Percentiles rank a stretch among this genome's conserved stretches.
phyloP scores from a whole-genome alignment of 495 filamentous ascomycete species.

The Amphirosellinia nigrospora region DNA sequence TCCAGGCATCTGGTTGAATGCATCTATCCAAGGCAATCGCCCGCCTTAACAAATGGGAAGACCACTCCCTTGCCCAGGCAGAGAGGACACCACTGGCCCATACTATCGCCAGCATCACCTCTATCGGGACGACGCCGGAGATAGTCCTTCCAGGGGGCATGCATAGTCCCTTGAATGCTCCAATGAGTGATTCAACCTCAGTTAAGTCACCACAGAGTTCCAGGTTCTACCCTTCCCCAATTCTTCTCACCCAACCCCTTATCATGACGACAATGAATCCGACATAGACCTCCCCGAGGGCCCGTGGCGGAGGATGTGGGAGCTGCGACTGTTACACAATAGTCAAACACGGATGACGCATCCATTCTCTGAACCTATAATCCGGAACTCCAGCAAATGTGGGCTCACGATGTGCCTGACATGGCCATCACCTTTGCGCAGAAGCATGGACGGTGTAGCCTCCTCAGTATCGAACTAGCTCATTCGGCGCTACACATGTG shows the following conservation, averaged over 20 bases:
- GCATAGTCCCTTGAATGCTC: slow-evolving; percentile 12
- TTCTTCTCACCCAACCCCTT: slow-evolving; percentile 29
- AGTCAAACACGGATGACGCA: slow-evolving; percentile 37
- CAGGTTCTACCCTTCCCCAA: slow-evolving; percentile 31
- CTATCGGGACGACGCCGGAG: background rate
- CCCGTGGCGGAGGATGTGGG: slow-evolving; percentile 42
- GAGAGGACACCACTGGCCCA: slow-evolving; percentile 9
- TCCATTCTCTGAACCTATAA: slow-evolving; percentile 30
- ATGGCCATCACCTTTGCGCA: slow-evolving; percentile 42
- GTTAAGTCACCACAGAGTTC: slow-evolving; percentile 27
- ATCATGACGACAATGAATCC: slow-evolving; percentile 25
- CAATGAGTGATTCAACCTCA: slow-evolving; percentile 18
- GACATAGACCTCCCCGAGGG: slow-evolving; percentile 40
- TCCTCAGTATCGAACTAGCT: slow-evolving; percentile 45
- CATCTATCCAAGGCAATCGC: slow-evolving; percentile 35
- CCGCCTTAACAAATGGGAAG: slow-evolving; percentile 5
- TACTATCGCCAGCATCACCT: slow-evolving; percentile 1
- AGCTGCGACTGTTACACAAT: slow-evolving; percentile 45
- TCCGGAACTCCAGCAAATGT: slow-evolving; percentile 31
- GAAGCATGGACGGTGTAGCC: slow-evolving; percentile 38
- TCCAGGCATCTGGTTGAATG: slow-evolving; percentile 47
- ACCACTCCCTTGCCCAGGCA: background rate
- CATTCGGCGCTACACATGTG: slow-evolving; percentile 44
- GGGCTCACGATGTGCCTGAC: slow-evolving; percentile 34
- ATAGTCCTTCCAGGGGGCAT: background rate